Percentiles rank a stretch among this genome's conserved stretches.
Conservation (phyloP, 2,329 filamentous ascomycete genomes). For the Colletotrichum tropicale region DNA sequence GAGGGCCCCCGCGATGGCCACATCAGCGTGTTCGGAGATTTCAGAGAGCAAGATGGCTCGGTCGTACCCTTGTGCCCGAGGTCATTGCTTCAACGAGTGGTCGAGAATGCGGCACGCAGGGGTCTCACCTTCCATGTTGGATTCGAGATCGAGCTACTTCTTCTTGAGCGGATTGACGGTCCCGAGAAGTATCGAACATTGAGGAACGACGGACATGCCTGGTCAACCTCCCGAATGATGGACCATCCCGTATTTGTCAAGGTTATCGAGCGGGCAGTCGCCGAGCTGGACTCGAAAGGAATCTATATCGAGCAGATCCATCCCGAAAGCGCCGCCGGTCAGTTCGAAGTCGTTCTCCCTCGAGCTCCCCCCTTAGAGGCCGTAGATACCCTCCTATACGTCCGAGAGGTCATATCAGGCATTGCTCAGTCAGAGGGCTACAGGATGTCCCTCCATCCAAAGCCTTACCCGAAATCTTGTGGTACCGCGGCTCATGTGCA, state of each 20-base stretch:
- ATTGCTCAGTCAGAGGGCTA: conserved; percentile 67
- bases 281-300: conserved; percentile 61
- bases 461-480: conserved; percentile 61
- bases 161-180: conserved; percentile 57
- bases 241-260: conserved; percentile 60
- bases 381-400: conserved; percentile 73
- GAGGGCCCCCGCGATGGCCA: conserved; percentile 64
- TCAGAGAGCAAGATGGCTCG: conserved; percentile 60
- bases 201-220: conserved; percentile 69
- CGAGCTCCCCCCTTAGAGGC: conserved; percentile 67
- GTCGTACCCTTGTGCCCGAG: conserved; percentile 67
- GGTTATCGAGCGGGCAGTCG: conserved; percentile 70
- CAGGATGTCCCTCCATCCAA: conserved; percentile 75
- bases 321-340: conserved; percentile 73
- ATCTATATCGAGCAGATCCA: conserved; percentile 77
- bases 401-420: conserved; percentile 71
- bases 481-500: conserved; percentile 75
- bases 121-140: conserved; percentile 69
- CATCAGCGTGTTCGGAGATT: conserved; percentile 70
- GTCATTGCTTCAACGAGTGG: conserved; percentile 59
- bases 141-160: conserved; percentile 83
- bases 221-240: conserved; percentile 69
- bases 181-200: conserved; percentile 46
- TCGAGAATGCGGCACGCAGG: conserved; percentile 54
- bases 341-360: conserved; percentile 79